These are phyloP conservation scores for Triadica sebifera DNA, from an alignment of 345 rosid genomes.

Conservation along the genomic window DNA sequence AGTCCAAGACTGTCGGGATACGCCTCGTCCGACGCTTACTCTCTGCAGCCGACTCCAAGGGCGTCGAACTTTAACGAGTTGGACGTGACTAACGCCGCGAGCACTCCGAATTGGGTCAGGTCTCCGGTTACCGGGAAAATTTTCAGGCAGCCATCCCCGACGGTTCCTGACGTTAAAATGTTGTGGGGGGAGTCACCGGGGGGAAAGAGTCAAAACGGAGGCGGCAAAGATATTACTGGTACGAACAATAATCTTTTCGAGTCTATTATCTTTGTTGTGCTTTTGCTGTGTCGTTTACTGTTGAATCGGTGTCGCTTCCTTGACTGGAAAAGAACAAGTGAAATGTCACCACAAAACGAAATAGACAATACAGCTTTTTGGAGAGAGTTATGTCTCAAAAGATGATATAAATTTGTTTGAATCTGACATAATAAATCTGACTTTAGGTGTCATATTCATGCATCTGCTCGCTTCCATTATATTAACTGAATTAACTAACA, in stretches of 20 bases:
- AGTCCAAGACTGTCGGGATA: slow-evolving; percentile 64
- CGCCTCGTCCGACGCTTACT: slow-evolving; percentile 77
- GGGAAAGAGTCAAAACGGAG: slow-evolving; percentile 23
- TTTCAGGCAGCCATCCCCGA: slow-evolving; percentile 42
- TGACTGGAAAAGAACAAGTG: not conserved
- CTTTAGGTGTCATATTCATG: not conserved
- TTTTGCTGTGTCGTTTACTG: not conserved
- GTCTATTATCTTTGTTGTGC: not conserved
- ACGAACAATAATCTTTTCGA: not conserved
- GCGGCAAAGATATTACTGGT: slow-evolving; percentile 26
- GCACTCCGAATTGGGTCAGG: slow-evolving; percentile 39
- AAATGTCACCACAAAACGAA: not conserved
- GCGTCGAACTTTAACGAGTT: slow-evolving; percentile 53
- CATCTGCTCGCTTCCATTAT: not conserved
- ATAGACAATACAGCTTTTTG: slow-evolving; percentile 15
- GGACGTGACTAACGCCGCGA: slow-evolving; percentile 27
- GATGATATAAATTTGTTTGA: not conserved
- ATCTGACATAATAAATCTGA: not conserved
- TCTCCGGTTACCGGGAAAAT: slow-evolving; percentile 43
- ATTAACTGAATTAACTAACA: slow-evolving; percentile 14
- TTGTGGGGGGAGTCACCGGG: slow-evolving; percentile 37
- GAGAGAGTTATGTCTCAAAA: slow-evolving; percentile 10
- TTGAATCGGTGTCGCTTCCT: not conserved
- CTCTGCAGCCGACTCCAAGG: slow-evolving; percentile 53
- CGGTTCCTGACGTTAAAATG: slow-evolving; percentile 26